Base-by-base conservation (phyloP, 495 filamentous ascomycete species). In the Talaromyces adpressus region DNA sequence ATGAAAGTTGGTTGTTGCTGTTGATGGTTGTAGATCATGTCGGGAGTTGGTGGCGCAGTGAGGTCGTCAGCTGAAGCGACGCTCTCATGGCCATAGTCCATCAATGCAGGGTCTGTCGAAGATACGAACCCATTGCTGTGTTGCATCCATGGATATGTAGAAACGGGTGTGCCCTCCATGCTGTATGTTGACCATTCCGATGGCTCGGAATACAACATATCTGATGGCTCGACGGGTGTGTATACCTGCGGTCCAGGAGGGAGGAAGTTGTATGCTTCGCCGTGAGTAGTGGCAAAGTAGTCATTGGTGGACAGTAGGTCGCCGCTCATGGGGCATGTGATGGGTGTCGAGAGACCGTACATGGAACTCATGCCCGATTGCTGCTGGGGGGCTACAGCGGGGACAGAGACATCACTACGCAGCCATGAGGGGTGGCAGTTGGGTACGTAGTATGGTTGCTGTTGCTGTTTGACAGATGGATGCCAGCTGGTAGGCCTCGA, bases 401-500 rank as follows among this genome's bases (percentile, higher is more conserved):
- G n/a, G 22, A 45, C 29, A 51, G 23, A 20, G 59, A 49, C 27
- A 62, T 49, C 27, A 41, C 45, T n/a, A 41, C 45, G 41, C 22
- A 62, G 23, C 60, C 60, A 62, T 25, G 60, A 62, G 7, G 60
- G 60, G 41, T 62, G 60, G 45, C 60, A 62, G 27, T 62, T 62
- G 39, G 39, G 60, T 25, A 58, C 18, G 56, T 58, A 58, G 60
- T 52, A 52, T 51, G 45, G n/a, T 22, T 39, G 23, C 29, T 34
- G 60, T 51, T 61, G 22, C 59, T 61, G 59, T 32, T 51, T 70
- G 66, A 64, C 69, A 20, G 77, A 77, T 12, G 88, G 86, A 71
- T 91, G 88, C 89, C 89, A 91, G 69, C 87, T 90, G 27, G 86
- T 81, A 22, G 88, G 89, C 14, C 89, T 29, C 12, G 52, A 75